Evolutionary conservation across 129 eudicot genomes (phyloP), one percentile per base, ranked within the genome.

Genomic region (Smallanthus sonchifolius): DNA sequence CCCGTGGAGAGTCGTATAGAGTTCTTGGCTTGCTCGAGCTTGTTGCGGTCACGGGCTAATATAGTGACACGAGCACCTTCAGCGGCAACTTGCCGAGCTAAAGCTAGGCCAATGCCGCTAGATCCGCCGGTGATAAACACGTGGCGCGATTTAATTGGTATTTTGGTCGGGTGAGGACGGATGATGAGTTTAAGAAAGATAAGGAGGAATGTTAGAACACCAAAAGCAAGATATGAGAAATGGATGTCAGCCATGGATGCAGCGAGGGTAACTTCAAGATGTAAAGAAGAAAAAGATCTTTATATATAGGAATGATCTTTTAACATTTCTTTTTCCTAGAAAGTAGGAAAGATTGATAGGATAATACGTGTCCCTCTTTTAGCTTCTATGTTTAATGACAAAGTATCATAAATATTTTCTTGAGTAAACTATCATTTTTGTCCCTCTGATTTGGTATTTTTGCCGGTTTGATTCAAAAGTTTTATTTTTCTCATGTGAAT

Each of bases 91-190:
- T 67, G 88, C 80, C 64, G 86, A 20, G 96, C 96, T 16, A 89
- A 73, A 20, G 86, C 86, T 9, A 89, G 75, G 44, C 92, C 96
- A 67, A 89, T 87, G 75, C 96, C 96, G 82, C 90, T 87, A 32
- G 96, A 89, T 1, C 96, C 92, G 77, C 96, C 96, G 43, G 96
- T 89, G 84, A 87, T 87, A 82, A 89, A 73, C 42, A 89, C 85
- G 69, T 87, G 92, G 76, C 96, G 87, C 7, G 70, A 74, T 60
- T 83, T 84, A 76, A 89, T 80, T 8, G 96, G 88, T 73, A 89
- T 48, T 69, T 40, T 75, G 82, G 32, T 37, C 34, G 86, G 85
- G 69, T 74, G 78, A 19, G 92, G 92, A 15, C 92, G 96, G 88
- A 77, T 44, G 51, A 87, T 76, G 82, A 83, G 30, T 75, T 73